Base-by-base conservation (phyloP, 768 basidiomycete genomes). In the Boletus barrowsii region DNA sequence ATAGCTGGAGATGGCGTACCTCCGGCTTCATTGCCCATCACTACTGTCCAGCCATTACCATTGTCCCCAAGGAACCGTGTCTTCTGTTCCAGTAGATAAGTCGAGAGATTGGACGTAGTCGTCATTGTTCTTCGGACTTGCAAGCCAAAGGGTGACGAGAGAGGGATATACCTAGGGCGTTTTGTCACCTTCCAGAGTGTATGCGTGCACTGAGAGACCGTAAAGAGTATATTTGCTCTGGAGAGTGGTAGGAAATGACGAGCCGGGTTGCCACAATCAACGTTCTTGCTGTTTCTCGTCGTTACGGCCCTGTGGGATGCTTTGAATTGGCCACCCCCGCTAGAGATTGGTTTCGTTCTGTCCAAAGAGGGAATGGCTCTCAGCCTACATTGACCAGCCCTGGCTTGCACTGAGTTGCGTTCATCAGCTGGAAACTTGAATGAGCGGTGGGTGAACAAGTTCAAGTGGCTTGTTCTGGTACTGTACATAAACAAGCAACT, bases 21-120 rank as follows among this genome's bases (percentile, higher is more conserved):
- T 64, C 95, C 95, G 14, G 96, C 93, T 72, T 98, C 96, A 68
- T 99, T 99, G 0, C 96, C 95, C 86, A 94, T 90, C 0, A 86
- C 88, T 6, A 97, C 77, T 0, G 83, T 87, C 95, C 94, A 98
- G 44, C 83, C 80, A 7, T 68, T 59, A 0, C 75, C 79, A 39
- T 77, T 76, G 46, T 85, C 88, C 17, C 62, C 65, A 20, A 94
- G 69, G 63, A 90, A 97, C 24, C 67, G 72, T 24, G 73, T 64
- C 67, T 89, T 91, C 53, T 82, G 71, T 22, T 65, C 64, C n/a
- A 47, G 30, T 15, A 85, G 68, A 59, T 78, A 80, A 8, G 65
- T 63, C 3, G 75, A 68, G 30, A 80, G 63, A 47, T 54, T 58
- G 14, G 61, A 56, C 1, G 46, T 20, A 7, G 64, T 57, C 13